phyloP scores from a whole-genome alignment of 148 eudicot genomes.

The Heliosperma pusillum region DNA sequence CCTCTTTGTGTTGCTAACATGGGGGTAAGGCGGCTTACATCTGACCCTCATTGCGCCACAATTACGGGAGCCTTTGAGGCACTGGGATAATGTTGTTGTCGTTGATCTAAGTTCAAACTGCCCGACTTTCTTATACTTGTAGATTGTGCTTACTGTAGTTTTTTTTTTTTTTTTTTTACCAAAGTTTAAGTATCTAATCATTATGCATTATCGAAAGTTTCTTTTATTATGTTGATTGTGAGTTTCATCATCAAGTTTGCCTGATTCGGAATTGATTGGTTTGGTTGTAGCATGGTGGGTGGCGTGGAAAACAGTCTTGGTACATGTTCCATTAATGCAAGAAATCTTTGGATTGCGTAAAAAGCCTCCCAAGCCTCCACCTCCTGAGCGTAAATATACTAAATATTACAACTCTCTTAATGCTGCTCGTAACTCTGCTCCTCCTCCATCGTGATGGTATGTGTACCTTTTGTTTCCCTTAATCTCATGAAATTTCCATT shows the following conservation, averaged over 20 bases:
- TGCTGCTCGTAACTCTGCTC: conserved; percentile 13
- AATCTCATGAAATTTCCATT: background rate
- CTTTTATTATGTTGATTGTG: background rate
- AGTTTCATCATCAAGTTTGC: background rate
- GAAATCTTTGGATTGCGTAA: too few species aligned
- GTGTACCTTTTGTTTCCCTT: background rate
- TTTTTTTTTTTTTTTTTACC: too few species aligned
- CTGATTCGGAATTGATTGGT: background rate
- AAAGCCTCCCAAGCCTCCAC: too few species aligned
- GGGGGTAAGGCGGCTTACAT: too few species aligned
- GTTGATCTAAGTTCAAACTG: background rate
- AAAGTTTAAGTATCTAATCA: background rate
- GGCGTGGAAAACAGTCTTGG: conserved; percentile 83
- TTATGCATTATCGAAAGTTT: background rate
- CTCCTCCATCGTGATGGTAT: conserved; percentile 22
- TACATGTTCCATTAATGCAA: conserved; percentile 60
- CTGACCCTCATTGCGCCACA: too few species aligned
- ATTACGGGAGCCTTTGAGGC: too few species aligned
- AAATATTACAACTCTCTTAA: conserved; percentile 33
- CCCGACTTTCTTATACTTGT: too few species aligned
- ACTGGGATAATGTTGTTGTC: too few species aligned
- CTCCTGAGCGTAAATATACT: conserved; percentile 37
- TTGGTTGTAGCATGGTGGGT: conserved; percentile 56
- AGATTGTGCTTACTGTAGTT: background rate
- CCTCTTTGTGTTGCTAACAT: too few species aligned